phyloP scores from a whole-genome alignment of 768 basidiomycete species.

The Mycena rebaudengoi region DNA sequence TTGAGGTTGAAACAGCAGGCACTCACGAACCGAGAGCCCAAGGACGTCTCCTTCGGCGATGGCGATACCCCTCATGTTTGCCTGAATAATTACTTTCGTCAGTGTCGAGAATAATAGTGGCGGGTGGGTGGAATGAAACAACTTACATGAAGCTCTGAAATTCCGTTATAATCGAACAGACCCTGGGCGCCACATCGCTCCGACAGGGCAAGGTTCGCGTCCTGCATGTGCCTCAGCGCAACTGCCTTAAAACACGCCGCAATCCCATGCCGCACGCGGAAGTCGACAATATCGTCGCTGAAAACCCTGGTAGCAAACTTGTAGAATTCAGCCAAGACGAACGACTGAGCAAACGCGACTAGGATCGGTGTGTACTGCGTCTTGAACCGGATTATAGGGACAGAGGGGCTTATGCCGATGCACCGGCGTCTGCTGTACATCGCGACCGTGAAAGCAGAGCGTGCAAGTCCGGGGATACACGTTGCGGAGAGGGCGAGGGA shows the following conservation, averaged over 20 bases:
- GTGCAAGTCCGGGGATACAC: conserved; percentile 33
- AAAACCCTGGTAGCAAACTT: conserved; percentile 36
- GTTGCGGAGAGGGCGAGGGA: conserved; percentile 36
- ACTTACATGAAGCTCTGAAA: conserved; percentile 34
- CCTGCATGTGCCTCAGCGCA: not conserved
- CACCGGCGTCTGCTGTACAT: conserved; percentile 41
- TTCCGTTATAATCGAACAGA: conserved; percentile 37
- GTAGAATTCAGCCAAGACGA: conserved; percentile 45
- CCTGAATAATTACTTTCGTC: too few species aligned
- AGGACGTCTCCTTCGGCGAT: conserved; percentile 49
- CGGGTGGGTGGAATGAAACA: not conserved
- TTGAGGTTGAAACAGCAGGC: not conserved
- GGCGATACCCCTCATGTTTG: conserved; percentile 37
- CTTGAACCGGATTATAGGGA: conserved; percentile 46
- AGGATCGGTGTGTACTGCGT: conserved; percentile 53
- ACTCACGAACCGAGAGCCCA: conserved; percentile 27
- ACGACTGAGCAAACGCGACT: conserved; percentile 41
- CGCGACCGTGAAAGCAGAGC: conserved; percentile 35
- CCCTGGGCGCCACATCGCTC: conserved; percentile 48
- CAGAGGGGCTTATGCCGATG: conserved; percentile 26
- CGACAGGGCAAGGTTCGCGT: not conserved
- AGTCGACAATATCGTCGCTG: conserved; percentile 26
- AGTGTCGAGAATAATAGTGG: too few species aligned
- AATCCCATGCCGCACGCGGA: conserved; percentile 30
- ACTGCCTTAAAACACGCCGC: conserved; percentile 32